These are phyloP conservation scores for Zizania palustris DNA, from an alignment of 202 grass and related monocot species.

Conservation along the genomic window DNA sequence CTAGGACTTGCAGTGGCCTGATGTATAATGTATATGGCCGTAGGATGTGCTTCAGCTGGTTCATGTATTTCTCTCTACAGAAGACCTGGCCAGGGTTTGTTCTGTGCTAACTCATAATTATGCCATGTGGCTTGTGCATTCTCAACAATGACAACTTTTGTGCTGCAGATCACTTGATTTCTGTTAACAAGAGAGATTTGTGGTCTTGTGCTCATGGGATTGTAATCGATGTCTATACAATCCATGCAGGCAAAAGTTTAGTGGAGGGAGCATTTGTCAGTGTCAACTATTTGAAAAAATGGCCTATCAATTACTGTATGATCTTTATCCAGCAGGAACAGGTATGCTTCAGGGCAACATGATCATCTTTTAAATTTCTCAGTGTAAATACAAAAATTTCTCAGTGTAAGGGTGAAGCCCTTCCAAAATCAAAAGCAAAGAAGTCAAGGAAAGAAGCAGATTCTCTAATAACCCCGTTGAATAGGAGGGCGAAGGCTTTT, in stretches of 20 bases:
- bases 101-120: slow-evolving; percentile 31
- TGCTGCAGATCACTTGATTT: slow-evolving; percentile 19
- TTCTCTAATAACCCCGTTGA: no score
- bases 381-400: no score
- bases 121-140: slow-evolving; percentile 10
- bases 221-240: slow-evolving; percentile 5
- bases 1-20: slow-evolving; percentile 9
- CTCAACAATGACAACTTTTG: slow-evolving; percentile 9
- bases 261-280: background rate
- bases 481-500: no score
- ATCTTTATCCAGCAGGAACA: slow-evolving; percentile 38
- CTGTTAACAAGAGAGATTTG: slow-evolving; percentile 20
- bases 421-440: no score
- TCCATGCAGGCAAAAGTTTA: slow-evolving; percentile 11
- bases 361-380: background rate
- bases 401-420: no score
- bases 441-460: no score
- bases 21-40: background rate
- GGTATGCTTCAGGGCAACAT: slow-evolving; percentile 17
- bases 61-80: slow-evolving; percentile 12
- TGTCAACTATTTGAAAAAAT: slow-evolving; percentile 2
- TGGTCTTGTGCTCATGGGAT: background rate
- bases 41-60: slow-evolving; percentile 9
- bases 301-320: background rate
- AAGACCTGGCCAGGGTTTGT: background rate